Evolutionary conservation across 2,329 filamentous ascomycete species (phyloP), one percentile per base, ranked within the genome.

Genomic region (Ascomycota sp.): DNA sequence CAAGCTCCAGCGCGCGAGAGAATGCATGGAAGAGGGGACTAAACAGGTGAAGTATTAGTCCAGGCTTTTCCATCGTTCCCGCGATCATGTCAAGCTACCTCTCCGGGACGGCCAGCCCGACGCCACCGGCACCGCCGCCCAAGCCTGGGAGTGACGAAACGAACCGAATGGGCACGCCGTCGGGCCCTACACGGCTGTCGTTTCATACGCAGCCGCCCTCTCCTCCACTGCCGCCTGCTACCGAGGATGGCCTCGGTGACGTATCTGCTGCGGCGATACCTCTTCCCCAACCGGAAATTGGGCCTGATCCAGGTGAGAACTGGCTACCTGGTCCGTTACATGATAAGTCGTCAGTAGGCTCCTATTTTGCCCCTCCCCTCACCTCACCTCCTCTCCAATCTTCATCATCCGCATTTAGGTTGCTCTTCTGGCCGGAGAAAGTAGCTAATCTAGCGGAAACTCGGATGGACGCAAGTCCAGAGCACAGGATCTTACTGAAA

Each of bases 261-360:
- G 10, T 34, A 38, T n/a, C n/a, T n/a, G 25, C 37, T 44, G n/a
- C 44, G 51, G 24, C 13, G 13, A 22, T n/a, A 20, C 36, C 36
- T 9, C 13, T 32, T 3, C 25, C 35, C 5, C 23, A 23, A 19
- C 13, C 29, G 6, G 49, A 55, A 11, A 43, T 49, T 2, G 53
- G 61, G 25, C 54, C 60, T 3, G 70, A 75, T 39, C 69, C 69
- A 0, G 69, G 73, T 13, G 70, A 78, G 30, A 66, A 73, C 37
- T 93, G 83, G 83, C 61, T 93, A 3, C 83, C 83, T 2, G 65
- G 69, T 35, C 56, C 71, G 9, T 56, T 94, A 2, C 68, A 78
- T 44, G 78, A 89, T 44, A 91, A 89, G 57, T 74, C 79, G 82
- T 91, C 58, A 38, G 69, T 56, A 3, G 19, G 10, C 23, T 7